Evolutionary conservation across 768 basidiomycete species (phyloP), one percentile per base, ranked within the genome.

Genomic region (Calocybe cyanea): DNA sequence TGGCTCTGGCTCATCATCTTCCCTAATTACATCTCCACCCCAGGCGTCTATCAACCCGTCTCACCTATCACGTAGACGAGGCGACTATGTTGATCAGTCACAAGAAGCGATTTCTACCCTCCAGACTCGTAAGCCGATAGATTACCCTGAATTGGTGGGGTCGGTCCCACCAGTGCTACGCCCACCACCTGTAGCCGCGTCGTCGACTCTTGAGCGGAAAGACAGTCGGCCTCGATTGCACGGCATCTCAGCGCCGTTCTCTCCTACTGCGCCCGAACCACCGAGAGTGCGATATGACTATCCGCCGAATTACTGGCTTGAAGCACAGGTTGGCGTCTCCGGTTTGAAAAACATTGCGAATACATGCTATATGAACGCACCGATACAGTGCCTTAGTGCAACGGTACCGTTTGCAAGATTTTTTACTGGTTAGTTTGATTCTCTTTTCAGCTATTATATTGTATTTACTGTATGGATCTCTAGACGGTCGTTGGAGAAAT

Each of bases 291-390:
- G 66, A 21, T 83, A 80, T n/a, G 81, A 85, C 37, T 93, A 88
- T 59, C 86, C 88, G 3, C 83, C 92, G 17, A 73, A 73, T 4
- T 94, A 87, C 63, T 97, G 93, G 93, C 65, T 75, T 11, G 89
- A 93, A 60, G 71, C 80, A 32, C 78, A 85, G 50, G 81, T 93
- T 43, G 86, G 85, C 18, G 82, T 81, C 15, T 81, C 84, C 0
- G 95, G 95, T 3, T 63, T 99, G 60, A 94, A 94, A 77, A 99
- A 99, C 62, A 60, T 98, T 49, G 85, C 88, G 14, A 98, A 97
- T 63, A 99, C 96, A 7, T 99, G 96, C 63, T 99, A 98, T 61
- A 98, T 98, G 92, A 98, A 98, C 63, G 90, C 96, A 23, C 93
- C 92, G 5, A 80, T 99, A 13, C 96, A 99, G 65, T 99, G 96